phyloP scores from a whole-genome alignment of 768 basidiomycete species.

The Leccinum incarnatum region DNA sequence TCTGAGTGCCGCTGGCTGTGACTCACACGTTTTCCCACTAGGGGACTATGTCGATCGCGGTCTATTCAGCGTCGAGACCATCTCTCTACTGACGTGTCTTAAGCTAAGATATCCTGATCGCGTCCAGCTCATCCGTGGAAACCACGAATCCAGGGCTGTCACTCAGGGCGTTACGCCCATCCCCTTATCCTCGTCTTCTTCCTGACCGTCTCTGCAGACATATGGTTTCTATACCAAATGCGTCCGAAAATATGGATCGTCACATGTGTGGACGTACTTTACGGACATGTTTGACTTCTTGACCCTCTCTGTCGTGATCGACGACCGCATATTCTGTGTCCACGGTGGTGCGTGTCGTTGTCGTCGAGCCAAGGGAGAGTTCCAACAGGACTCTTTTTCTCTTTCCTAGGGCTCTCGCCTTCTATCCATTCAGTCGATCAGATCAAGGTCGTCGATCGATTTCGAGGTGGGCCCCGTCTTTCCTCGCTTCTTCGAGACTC shows the following conservation, averaged over 20 bases:
- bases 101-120: slow-evolving; percentile 96
- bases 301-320: slow-evolving; percentile 95
- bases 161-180: slow-evolving; percentile 72
- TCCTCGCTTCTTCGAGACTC: slow-evolving; percentile 21
- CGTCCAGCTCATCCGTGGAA: slow-evolving; percentile 94
- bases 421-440: slow-evolving; percentile 99
- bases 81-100: slow-evolving; percentile 93
- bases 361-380: not conserved
- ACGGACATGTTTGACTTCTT: slow-evolving; percentile 99
- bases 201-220: slow-evolving; percentile 53
- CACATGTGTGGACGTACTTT: slow-evolving; percentile 98
- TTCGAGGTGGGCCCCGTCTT: slow-evolving; percentile 64
- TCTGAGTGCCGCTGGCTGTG: not conserved
- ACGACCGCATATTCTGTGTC: slow-evolving; percentile 98
- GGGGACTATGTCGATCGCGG: slow-evolving; percentile 99
- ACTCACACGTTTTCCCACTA: slow-evolving; percentile 31
- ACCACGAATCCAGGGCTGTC: slow-evolving; percentile 96
- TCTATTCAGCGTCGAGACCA: slow-evolving; percentile 97
- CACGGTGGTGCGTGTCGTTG: slow-evolving; percentile 72
- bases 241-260: slow-evolving; percentile 92
- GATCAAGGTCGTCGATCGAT: slow-evolving; percentile 98
- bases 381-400: slow-evolving; percentile 1
- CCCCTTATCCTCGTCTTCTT: not conserved
- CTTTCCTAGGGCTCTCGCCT: slow-evolving; percentile 77
- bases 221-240: slow-evolving; percentile 99